Base-by-base conservation (phyloP, 2,329 filamentous ascomycete species). In the Pyrenophora tritici-repentis region DNA sequence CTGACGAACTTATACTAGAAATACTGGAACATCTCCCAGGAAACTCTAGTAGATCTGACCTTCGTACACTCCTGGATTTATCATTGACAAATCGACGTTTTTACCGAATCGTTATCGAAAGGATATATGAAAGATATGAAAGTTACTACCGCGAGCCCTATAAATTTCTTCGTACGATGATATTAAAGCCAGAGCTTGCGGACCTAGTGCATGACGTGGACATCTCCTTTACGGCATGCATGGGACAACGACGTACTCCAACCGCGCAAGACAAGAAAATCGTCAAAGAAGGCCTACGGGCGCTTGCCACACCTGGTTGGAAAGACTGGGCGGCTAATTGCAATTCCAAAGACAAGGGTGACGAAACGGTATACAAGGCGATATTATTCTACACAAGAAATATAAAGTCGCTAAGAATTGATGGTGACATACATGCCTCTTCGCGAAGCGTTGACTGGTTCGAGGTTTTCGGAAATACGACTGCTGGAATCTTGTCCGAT, bases 161-260 rank as follows among this genome's bases (percentile, higher is more conserved):
- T 44, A 52, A 53, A 2, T 71, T 71, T 22, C 58, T 70, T 29
- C 66, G 67, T 7, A 68, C 64, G 1, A 26, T 68, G 7, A 57
- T 62, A 26, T 48, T 46, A 3, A 63, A 65, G 24, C 45, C 56
- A 14, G 24, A 35, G 10, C 56, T 65, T 10, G 58, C 62, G 7
- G 38, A 48, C 7, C 53, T 45, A 7, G 63, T 71, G 3, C 55
- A 52, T 8, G 42, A 61, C 22, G 40, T 59, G 7, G 37, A 50
- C 6, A 55, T 68, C 24, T 22, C 37, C 1, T 62, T 64, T 47
- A 56, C 53, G 9, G 13, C 42, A 42, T n/a, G 48, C 47, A 2
- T 45, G 59, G 18, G 12, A 31, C 2, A 47, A 58, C 41, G 18
- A 1, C 63, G 67, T 34, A 18, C 8, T 13, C 54, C 66, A 9